phyloP scores from a whole-genome alignment of 176 grass and related monocot genomes.

The Musa troglodytarum region DNA sequence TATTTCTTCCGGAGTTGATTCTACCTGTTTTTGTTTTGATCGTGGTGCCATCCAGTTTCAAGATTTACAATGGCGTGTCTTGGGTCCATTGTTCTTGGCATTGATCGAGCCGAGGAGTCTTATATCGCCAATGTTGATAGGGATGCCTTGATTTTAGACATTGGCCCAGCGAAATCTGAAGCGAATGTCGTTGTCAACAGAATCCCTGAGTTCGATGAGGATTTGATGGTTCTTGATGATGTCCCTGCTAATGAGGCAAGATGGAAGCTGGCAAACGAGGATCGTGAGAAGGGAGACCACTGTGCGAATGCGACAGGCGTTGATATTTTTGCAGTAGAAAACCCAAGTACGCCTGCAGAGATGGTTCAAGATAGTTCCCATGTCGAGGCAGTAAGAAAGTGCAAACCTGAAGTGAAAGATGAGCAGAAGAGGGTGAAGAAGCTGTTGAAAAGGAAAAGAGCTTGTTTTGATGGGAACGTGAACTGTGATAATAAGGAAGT shows the following conservation, averaged over 20 bases:
- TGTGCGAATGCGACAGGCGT: too few relatives aligned
- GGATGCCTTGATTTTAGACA: background rate
- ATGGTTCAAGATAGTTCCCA: background rate
- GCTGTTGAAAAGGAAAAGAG: slow-evolving; percentile 5
- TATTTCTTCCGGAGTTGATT: background rate
- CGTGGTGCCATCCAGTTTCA: background rate
- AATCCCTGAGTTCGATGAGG: background rate
- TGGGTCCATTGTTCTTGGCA: background rate
- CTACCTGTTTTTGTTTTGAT: background rate
- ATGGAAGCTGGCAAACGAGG: background rate
- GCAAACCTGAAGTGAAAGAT: background rate
- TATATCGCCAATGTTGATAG: background rate
- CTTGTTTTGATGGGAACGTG: background rate
- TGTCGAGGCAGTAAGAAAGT: background rate
- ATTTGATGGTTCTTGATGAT: background rate
- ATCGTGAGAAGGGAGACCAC: background rate
- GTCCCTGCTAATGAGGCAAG: background rate
- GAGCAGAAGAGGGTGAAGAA: background rate
- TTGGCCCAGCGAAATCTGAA: background rate
- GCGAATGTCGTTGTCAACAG: background rate
- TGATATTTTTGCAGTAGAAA: background rate
- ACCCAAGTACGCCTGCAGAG: background rate
- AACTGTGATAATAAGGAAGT: background rate
- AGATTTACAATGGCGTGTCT: background rate
- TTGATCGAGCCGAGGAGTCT: background rate